A percentile compares a stretch with the other conserved stretches of the same genome.
These are phyloP conservation scores for Colletotrichum eleusines DNA, from an alignment of 2,329 filamentous ascomycete species.

Conservation along the genomic window DNA sequence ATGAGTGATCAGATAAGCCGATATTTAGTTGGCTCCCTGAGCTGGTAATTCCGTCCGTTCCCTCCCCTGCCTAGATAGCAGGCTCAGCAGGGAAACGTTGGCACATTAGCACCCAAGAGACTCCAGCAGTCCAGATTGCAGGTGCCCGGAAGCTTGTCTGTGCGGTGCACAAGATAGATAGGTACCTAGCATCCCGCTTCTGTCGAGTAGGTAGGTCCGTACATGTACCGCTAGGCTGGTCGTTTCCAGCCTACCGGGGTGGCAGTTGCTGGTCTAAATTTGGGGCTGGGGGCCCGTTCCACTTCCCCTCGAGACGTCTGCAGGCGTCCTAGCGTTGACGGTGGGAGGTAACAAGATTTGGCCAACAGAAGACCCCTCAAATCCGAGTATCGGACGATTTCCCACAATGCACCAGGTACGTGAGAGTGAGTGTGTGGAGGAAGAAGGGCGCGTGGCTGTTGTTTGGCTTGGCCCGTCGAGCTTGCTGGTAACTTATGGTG, in stretches of 20 bases:
- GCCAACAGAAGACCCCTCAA: constrained; percentile 19
- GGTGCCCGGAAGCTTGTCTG: constrained; percentile 21
- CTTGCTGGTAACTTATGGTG: not conserved
- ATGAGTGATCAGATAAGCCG: constrained; percentile 6
- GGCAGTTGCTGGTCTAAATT: constrained; percentile 17
- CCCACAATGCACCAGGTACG: not conserved
- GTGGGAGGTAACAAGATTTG: constrained; percentile 2
- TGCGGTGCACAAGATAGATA: constrained; percentile 10
- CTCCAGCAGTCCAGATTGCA: constrained; percentile 15
- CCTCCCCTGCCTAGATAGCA: not conserved
- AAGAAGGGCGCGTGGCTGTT: not conserved
- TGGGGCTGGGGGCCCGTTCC: not conserved
- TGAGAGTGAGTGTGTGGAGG: too few relatives aligned
- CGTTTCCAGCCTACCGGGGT: constrained; percentile 1
- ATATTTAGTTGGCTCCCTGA: constrained; percentile 14
- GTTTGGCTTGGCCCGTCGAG: not conserved
- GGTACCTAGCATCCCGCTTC: constrained; percentile 2
- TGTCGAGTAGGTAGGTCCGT: not conserved
- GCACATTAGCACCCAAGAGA: constrained; percentile 9
- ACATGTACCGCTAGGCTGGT: not conserved
- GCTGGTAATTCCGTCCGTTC: constrained; percentile 8
- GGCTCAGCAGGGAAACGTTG: not conserved
- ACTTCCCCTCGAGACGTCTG: not conserved
- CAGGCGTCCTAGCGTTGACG: constrained; percentile 19
- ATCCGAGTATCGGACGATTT: constrained; percentile 13